A percentile compares a stretch with the other conserved stretches of the same genome.
These are phyloP conservation scores for Datisca glomerata DNA, from an alignment of 306 rosid species.

Conservation along the genomic window DNA sequence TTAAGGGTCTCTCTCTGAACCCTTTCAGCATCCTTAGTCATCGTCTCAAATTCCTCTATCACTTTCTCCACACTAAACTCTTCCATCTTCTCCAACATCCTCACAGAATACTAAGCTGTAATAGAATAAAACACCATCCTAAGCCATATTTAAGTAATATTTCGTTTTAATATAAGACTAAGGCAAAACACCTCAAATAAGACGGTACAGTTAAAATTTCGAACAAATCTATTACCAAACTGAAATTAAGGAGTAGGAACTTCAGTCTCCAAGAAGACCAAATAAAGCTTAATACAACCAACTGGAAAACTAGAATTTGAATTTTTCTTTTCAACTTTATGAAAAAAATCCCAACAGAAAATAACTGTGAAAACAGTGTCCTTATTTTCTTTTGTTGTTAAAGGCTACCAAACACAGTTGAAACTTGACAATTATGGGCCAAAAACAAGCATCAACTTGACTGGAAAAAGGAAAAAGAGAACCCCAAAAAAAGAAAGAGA, in stretches of 20 bases:
- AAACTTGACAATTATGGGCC: no score
- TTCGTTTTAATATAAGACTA: not conserved
- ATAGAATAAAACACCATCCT: not conserved
- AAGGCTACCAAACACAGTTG: no score
- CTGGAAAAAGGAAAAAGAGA: no score
- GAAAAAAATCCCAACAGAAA: no score
- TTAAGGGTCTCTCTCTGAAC: constrained; percentile 58
- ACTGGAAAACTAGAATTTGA: not conserved
- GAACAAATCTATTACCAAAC: not conserved
- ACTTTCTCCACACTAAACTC: constrained; percentile 46
- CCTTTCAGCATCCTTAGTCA: constrained; percentile 58
- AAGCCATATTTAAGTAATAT: not conserved
- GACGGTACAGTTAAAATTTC: no score
- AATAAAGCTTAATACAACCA: not conserved
- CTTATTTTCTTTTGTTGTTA: no score
- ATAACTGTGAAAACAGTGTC: no score
- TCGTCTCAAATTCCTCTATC: constrained; percentile 62
- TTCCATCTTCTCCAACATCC: constrained; percentile 63
- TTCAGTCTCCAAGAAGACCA: not conserved
- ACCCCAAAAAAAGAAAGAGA: not conserved
- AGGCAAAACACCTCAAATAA: no score
- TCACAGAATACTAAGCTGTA: constrained; percentile 9
- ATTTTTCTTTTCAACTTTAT: not conserved
- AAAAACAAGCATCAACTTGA: no score
- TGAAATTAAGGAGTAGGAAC: not conserved